Evolutionary conservation across 345 rosid genomes (phyloP).

Genomic region (Kandelia obovata): DNA sequence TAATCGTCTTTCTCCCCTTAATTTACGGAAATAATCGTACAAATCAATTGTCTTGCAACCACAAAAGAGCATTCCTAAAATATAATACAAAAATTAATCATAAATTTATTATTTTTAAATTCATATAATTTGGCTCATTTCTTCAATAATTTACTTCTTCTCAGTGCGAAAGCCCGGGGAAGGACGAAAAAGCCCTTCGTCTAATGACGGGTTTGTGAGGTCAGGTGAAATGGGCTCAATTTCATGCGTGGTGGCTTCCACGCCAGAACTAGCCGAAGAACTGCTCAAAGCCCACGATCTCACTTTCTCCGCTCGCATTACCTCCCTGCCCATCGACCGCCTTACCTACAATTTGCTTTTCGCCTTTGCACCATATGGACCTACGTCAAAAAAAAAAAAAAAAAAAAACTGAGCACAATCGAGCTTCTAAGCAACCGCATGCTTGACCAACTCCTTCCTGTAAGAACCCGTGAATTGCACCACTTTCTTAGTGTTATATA

Average conservation of each 20-base stretch:
- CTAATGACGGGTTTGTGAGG: too few species aligned
- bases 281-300: constrained; percentile 34
- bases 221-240: constrained; percentile 21
- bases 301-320: constrained; percentile 27
- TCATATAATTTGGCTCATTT: too few species aligned
- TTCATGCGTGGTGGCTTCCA: constrained; percentile 31
- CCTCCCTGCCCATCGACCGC: constrained; percentile 26
- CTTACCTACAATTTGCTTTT: constrained; percentile 40
- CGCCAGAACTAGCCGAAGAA: constrained; percentile 32
- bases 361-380: constrained; percentile 35
- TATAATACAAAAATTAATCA: too few species aligned
- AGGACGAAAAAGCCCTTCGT: too few species aligned
- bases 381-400: constrained; percentile 32
- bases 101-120: too few species aligned
- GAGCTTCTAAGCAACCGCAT: constrained; percentile 39
- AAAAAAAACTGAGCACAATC: constrained; percentile 24
- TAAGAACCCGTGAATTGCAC: constrained; percentile 22
- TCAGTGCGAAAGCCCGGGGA: too few species aligned
- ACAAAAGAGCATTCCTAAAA: too few species aligned
- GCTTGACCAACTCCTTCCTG: constrained; percentile 30
- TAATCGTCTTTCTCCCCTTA: too few species aligned
- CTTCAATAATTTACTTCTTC: too few species aligned
- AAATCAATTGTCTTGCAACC: too few species aligned
- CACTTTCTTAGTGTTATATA: constrained; percentile 6
- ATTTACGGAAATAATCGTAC: too few species aligned